Conservation (phyloP, 1,139 yeast species). For the Scheffersomyces illinoinensis region DNA sequence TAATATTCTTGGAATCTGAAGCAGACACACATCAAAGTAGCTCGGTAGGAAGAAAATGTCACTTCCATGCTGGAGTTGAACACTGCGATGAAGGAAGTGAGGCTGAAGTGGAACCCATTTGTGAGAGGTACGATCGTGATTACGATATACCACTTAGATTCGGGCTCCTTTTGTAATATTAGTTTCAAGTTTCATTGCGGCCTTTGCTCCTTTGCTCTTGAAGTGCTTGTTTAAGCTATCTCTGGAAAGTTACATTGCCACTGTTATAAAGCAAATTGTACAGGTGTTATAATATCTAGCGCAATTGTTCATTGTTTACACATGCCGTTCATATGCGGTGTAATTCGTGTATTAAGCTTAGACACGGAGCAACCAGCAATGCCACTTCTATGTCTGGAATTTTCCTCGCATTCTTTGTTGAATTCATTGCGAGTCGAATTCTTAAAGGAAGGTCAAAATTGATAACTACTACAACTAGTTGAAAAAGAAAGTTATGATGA, state of each 20-base stretch:
- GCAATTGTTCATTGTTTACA: conserved; percentile 27
- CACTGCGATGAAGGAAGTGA: conserved; percentile 27
- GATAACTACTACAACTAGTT: no score
- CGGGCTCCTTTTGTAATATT: conserved; percentile 30
- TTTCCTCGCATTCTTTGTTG: conserved; percentile 31
- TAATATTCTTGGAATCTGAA: conserved; percentile 4
- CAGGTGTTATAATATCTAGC: conserved; percentile 28
- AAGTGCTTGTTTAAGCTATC: conserved; percentile 18
- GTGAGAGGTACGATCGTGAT: conserved; percentile 25
- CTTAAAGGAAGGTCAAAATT: background rate
- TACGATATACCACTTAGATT: conserved; percentile 27
- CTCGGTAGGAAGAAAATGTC: conserved; percentile 24
- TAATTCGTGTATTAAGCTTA: conserved; percentile 21
- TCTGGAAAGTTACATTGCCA: conserved; percentile 19
- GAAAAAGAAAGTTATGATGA: background rate
- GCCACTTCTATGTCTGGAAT: conserved; percentile 30
- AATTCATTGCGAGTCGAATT: conserved; percentile 10
- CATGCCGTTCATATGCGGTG: conserved; percentile 25
- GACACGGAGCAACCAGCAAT: conserved; percentile 8
- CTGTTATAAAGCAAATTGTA: conserved; percentile 21
- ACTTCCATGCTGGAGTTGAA: conserved; percentile 43
- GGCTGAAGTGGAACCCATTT: conserved; percentile 5
- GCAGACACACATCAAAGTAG: background rate
- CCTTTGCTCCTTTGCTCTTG: conserved; percentile 22
- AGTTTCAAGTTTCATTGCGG: conserved; percentile 31